phyloP scores from a whole-genome alignment of 1,284 basidiomycete species.

The Apiotrichum veenhuisii region DNA sequence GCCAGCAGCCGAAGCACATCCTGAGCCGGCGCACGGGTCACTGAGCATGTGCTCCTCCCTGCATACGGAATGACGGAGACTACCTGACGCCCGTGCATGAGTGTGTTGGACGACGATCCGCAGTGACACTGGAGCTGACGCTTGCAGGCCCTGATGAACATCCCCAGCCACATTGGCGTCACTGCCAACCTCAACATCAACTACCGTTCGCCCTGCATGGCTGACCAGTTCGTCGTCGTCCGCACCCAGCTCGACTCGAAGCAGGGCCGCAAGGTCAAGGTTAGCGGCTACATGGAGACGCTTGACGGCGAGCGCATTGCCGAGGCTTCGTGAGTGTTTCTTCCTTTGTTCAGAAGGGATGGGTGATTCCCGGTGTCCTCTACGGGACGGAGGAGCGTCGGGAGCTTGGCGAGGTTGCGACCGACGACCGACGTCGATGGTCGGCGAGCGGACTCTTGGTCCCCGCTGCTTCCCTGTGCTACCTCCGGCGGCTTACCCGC shows the following conservation, averaged over 20 bases:
- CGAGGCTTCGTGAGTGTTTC: conserved; percentile 64
- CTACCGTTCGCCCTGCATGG: conserved; percentile 74
- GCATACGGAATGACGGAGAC: too few species aligned
- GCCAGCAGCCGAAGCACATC: background rate
- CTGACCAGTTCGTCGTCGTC: conserved; percentile 63
- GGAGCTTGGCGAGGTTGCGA: background rate
- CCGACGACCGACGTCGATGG: background rate
- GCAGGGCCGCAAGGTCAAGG: conserved; percentile 71
- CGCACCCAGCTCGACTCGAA: conserved; percentile 59
- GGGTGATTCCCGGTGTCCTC: too few species aligned
- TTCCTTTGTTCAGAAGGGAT: background rate
- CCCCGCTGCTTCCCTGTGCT: background rate
- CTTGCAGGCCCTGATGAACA: conserved; percentile 69
- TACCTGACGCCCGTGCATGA: background rate
- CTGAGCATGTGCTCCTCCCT: background rate
- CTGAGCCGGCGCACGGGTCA: background rate
- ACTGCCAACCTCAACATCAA: conserved; percentile 75
- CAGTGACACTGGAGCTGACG: background rate
- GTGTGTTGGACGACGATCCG: background rate
- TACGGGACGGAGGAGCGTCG: background rate
- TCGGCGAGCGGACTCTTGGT: background rate
- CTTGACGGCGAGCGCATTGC: conserved; percentile 72
- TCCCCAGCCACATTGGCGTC: conserved; percentile 87
- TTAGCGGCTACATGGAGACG: conserved; percentile 70
- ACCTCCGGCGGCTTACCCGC: background rate